These are phyloP conservation scores for Solanum lycopersicoides DNA, from an alignment of 257 asterid genomes.

Conservation along the genomic window DNA sequence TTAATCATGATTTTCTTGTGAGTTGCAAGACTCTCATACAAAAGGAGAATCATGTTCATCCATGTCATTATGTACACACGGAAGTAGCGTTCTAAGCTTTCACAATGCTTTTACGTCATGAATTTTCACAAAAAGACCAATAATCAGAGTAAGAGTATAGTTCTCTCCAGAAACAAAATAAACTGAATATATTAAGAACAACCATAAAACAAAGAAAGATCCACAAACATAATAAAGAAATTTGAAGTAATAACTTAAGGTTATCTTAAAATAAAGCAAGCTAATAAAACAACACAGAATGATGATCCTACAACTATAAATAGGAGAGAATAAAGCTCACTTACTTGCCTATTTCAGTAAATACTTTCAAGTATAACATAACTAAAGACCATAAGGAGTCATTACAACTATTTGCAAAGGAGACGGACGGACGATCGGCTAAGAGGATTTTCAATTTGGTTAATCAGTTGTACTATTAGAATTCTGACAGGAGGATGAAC, in stretches of 20 bases:
- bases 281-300: not conserved
- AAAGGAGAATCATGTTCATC: not conserved
- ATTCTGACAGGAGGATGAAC: not conserved
- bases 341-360: not conserved
- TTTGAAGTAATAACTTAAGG: not conserved
- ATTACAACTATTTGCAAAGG: not conserved
- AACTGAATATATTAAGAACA: not conserved
- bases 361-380: not conserved
- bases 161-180: no score
- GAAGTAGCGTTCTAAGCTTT: not conserved
- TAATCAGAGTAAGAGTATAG: no score
- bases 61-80: not conserved
- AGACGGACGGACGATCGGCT: not conserved
- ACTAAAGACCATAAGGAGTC: not conserved
- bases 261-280: not conserved
- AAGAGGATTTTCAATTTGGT: not conserved
- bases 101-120: not conserved
- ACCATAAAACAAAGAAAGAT: not conserved
- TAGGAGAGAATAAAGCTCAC: not conserved
- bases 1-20: not conserved
- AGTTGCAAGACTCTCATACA: not conserved
- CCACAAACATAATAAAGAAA: not conserved
- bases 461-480: not conserved
- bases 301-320: not conserved
- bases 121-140: not conserved